Base-by-base conservation (phyloP, 73 alveolate genomes). In the Tetrahymena elliotti region DNA sequence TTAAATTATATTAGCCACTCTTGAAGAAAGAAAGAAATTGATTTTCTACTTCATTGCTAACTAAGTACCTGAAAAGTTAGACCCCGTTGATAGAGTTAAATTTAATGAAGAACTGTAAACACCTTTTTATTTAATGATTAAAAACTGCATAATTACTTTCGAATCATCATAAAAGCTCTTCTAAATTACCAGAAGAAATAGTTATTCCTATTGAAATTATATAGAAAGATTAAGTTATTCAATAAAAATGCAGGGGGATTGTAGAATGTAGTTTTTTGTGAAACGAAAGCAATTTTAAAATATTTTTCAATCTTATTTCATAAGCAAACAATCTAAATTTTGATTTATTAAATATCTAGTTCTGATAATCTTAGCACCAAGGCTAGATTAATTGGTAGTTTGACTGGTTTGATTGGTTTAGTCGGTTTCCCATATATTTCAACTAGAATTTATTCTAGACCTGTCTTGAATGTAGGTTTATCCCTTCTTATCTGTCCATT, bases 11-110 rank as follows among this genome's bases (percentile, higher is more conserved):
- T 31, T 88, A 94, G 94, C 96, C 33, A 35, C 84, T 15, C 96
- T 93, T 27, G 92, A 83, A 84, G 96, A 94, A 37, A 94, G 84
- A 47, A 84, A 93, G 83, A 94, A 53, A 84, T 40, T 94, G 82
- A 94, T 94, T 53, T 94, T 94, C 83, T 94, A 94, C 47, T 94
- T 68, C 93, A 84, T 94, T 84, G 96, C 95, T 41, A 83, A 83
- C 33, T 41, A 94, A 33, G 93, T 92, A 24, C 96, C 95, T 84
- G 96, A 94, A 31, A 94, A 94, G 93, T 84, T 94, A 38, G 83
- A 93, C 37, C 88, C 88, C 36, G 36, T 68, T 68, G 88, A 68
- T 68, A 68, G 88, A 68, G 88, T 68, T 68, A 68, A 68, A 68
- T 68, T 68, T 68, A 68, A 68, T 31, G 88, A 68, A 68, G 24